Conservation (phyloP, 139 green algal species). For the Chlamydomonas schloesseri region DNA sequence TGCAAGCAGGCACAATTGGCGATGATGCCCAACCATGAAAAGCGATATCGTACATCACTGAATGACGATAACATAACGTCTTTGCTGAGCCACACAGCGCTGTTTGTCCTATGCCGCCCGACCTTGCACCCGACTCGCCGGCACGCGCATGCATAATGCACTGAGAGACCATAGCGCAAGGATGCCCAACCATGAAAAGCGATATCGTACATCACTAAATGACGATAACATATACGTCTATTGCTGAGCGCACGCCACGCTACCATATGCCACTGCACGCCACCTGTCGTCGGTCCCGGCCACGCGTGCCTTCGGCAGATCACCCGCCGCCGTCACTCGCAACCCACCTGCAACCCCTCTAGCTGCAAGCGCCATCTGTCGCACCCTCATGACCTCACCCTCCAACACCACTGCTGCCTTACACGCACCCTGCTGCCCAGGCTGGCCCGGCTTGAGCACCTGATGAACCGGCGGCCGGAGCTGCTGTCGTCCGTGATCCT, state of each 20-base stretch:
- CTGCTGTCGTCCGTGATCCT: conserved; percentile 94
- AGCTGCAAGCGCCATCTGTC: too few relatives aligned
- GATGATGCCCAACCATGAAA: neutral
- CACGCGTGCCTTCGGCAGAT: too few relatives aligned
- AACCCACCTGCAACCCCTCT: too few relatives aligned
- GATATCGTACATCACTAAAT: neutral
- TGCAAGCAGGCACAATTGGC: too few relatives aligned
- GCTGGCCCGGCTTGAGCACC: conserved; percentile 90
- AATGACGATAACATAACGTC: neutral
- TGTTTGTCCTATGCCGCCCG: too few relatives aligned
- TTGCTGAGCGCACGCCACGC: too few relatives aligned
- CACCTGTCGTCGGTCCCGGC: too few relatives aligned
- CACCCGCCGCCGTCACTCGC: too few relatives aligned
- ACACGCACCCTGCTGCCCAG: conserved; percentile 42
- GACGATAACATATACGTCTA: conserved; percentile 5
- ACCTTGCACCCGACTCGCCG: too few relatives aligned
- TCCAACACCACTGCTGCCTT: neutral
- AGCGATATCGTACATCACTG: conserved; percentile 5
- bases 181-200: neutral
- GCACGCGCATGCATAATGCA: neutral
- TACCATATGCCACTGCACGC: too few relatives aligned
- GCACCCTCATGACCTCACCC: too few relatives aligned
- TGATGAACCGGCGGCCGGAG: conserved; percentile 87
- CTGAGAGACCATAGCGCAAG: neutral
- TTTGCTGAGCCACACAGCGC: too few relatives aligned